A percentile compares a stretch with the other conserved stretches of the same genome.
Evolutionary conservation across 2,329 filamentous ascomycete species (phyloP).

Genomic region (Pseudogymnoascus sp.): DNA sequence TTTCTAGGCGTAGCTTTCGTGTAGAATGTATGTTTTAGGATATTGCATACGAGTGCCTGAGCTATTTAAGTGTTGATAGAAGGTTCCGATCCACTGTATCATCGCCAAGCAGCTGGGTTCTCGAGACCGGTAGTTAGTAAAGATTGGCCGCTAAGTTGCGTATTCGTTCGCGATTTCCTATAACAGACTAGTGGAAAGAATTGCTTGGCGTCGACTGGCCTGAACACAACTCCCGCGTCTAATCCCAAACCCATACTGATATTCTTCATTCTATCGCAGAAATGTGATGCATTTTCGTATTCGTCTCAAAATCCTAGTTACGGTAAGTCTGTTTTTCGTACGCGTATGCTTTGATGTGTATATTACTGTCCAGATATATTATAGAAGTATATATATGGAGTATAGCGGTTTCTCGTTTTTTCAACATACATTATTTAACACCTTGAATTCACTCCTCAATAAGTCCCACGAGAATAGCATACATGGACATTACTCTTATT

Average conservation of each 20-base stretch:
- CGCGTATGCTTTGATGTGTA: background rate
- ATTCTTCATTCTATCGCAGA: background rate
- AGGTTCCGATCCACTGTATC: background rate
- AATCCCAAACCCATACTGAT: background rate
- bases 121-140: background rate
- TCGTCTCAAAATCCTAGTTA: background rate
- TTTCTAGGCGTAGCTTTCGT: background rate
- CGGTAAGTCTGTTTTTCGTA: background rate
- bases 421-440: background rate
- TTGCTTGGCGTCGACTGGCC: background rate
- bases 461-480: background rate
- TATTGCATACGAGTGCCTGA: background rate
- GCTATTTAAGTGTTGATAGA: background rate
- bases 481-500: background rate
- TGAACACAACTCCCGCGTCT: background rate
- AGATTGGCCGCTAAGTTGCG: background rate
- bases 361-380: background rate
- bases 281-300: background rate
- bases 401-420: background rate
- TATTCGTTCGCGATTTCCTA: background rate
- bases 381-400: background rate
- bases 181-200: background rate
- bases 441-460: background rate
- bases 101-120: background rate
- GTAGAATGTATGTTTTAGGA: background rate